Evolutionary conservation across 768 basidiomycete species (phyloP), one percentile per base, ranked within the genome.

Genomic region (Terana coerulea): DNA sequence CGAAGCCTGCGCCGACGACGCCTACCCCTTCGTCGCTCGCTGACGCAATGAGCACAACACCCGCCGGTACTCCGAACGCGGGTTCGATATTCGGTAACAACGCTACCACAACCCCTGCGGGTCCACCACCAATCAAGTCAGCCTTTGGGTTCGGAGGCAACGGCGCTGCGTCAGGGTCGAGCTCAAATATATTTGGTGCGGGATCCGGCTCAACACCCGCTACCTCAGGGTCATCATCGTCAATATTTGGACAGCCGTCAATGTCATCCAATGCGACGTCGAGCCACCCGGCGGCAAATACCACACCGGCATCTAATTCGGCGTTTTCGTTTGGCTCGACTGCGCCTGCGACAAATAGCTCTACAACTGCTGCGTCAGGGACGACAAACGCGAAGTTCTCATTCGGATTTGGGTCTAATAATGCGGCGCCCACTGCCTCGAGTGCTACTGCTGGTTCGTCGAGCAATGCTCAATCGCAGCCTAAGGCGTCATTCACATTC

Each of bases 91-190:
- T 52, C 31, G 46, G 40, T 1, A 37, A 46, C n/a, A 52, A 37
- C 11, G 51, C 41, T 10, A 40, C 50, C 19, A 47, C 48, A 24
- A 57, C 56, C 28, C 54, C 60, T 24, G 51, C 51, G 1, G 60
- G 55, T 19, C 33, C 52, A 11, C 48, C 52, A 14, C 34, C 54
- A 1, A 46, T 51, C 9, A 60, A 60, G 47, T 53, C 51, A 9
- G 24, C 54, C 6, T 57, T 56, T 48, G 36, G 37, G 1, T 55
- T 56, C 30, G 53, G 50, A 4, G 35, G 30, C 2, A 51, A 42
- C 3, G 39, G 49, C 14, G 10, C 49, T 17, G 28, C 49, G 30
- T 26, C 49, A 17, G 46, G 53, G 14, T 33, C 42, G 3, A 22
- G 47, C 0, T 19, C 58, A 12, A 39, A 47, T 8, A 17, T 51